Evolutionary conservation across 1,139 yeast genomes (phyloP), one percentile per base, ranked within the genome.

Genomic region (Pneumocystis wakefieldiae): DNA sequence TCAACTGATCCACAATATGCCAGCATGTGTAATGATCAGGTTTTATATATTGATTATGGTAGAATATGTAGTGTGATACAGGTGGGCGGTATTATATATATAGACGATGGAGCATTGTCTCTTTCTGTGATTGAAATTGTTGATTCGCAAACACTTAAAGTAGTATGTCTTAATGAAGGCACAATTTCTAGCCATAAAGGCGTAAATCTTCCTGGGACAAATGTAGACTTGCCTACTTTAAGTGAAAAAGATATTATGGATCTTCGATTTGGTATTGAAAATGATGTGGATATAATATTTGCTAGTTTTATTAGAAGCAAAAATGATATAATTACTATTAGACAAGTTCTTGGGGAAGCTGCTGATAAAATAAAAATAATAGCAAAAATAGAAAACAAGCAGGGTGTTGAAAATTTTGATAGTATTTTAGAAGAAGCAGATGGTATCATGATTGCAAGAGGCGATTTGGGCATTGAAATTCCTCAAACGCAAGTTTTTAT

Each of bases 371-470:
- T 92, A 76, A 94, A 92, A 82, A 90, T 92, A 78, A 90, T 92
- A 72, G 86, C 91, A 76, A 92, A 92, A 84, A 91, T 92, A 76
- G 99, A 92, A 82, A 91, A 90, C 82, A 97, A 91, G 81, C 99
- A 92, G 80, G 99, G 99, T 82, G 97, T 92, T 74, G 90, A 92
- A 86, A 92, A 92, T 85, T 92, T 92, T 76, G 98, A 92, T 77
- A 97, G 89, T 68, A 92, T 92, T 74, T 85, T 92, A 76, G 77
- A 76, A 73, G 95, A 85, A 77, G 92, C 98, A 68, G 98, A 94
- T 76, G 99, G 97, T 82, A 97, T 92, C 75, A 92, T 92, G 98
- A 97, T 92, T 76, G 99, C 99, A 73, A 86, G 99, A 80, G 99
- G 98, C 82, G 98, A 94, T 77, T 83, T 92, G 75, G 99, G 99